These are phyloP conservation scores for Detonula confervacea DNA, from an alignment of 352 stramenopile genomes.

Conservation along the genomic window DNA sequence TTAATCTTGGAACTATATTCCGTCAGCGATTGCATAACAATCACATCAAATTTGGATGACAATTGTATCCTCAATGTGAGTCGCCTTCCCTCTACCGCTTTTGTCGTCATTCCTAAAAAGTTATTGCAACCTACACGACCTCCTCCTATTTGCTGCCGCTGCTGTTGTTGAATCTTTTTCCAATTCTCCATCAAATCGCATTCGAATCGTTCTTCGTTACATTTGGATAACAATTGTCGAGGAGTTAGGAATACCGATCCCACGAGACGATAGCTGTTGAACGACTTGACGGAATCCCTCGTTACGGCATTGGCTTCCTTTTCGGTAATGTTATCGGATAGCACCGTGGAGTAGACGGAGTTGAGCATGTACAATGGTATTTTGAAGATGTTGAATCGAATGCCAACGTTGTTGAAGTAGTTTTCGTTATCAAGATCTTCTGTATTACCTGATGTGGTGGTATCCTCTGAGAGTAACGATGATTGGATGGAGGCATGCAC, in stretches of 20 bases:
- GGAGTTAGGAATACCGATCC: slow-evolving; percentile 45
- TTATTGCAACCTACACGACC: not conserved
- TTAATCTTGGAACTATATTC: not conserved
- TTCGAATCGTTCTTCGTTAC: slow-evolving; percentile 44
- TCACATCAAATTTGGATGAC: slow-evolving; percentile 37
- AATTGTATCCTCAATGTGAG: slow-evolving; percentile 42
- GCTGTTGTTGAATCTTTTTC: slow-evolving; percentile 13
- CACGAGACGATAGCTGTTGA: slow-evolving; percentile 41
- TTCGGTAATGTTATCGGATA: slow-evolving; percentile 17
- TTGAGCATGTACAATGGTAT: slow-evolving; percentile 41
- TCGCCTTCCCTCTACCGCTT: slow-evolving; percentile 16
- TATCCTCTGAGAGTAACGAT: not conserved
- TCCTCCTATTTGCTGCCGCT: not conserved
- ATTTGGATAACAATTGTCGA: slow-evolving; percentile 43
- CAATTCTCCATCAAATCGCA: slow-evolving; percentile 43
- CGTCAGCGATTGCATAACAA: slow-evolving; percentile 37
- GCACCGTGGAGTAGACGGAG: slow-evolving; percentile 27
- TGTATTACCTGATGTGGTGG: not conserved
- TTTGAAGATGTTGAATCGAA: slow-evolving; percentile 59
- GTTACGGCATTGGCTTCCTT: slow-evolving; percentile 34
- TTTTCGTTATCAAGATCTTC: slow-evolving; percentile 5
- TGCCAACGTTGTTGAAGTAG: slow-evolving; percentile 14
- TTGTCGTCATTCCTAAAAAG: not conserved
- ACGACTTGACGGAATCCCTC: not conserved
- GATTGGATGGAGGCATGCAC: slow-evolving; percentile 21